Evolutionary conservation across 805 yeast genomes (phyloP).

Genomic region (Teunomyces lycoperdinae): DNA sequence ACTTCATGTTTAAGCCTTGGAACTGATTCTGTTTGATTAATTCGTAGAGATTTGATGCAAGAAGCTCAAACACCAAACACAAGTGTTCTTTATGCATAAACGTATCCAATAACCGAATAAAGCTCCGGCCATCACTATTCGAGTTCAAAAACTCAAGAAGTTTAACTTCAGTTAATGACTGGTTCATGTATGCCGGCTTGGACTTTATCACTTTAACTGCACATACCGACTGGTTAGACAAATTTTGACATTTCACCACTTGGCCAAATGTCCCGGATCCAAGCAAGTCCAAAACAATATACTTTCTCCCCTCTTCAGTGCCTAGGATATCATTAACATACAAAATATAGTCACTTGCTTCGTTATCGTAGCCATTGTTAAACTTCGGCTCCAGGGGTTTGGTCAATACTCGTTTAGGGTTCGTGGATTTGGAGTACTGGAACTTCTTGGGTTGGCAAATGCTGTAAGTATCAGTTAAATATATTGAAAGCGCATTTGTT

Average conservation of each 20-base stretch:
- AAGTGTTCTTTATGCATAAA: constrained; percentile 91
- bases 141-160: constrained; percentile 78
- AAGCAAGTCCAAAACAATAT: constrained; percentile 81
- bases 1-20: constrained; percentile 78
- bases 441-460: constrained; percentile 78
- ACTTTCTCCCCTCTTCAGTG: constrained; percentile 76
- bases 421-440: constrained; percentile 76
- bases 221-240: constrained; percentile 76
- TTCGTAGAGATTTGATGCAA: constrained; percentile 87
- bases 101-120: constrained; percentile 77
- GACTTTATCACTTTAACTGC: constrained; percentile 95
- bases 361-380: constrained; percentile 85
- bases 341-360: constrained; percentile 83
- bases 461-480: constrained; percentile 74
- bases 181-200: constrained; percentile 86
- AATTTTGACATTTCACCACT: constrained; percentile 88
- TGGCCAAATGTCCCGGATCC: constrained; percentile 99
- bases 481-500: constrained; percentile 70
- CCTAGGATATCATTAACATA: constrained; percentile 95
- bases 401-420: constrained; percentile 89
- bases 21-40: constrained; percentile 89
- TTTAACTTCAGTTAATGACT: constrained; percentile 85
- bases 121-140: constrained; percentile 63
- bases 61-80: constrained; percentile 86
- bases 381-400: constrained; percentile 83